Base-by-base conservation (phyloP, 495 filamentous ascomycete genomes). In the Penicillium tannophilum region DNA sequence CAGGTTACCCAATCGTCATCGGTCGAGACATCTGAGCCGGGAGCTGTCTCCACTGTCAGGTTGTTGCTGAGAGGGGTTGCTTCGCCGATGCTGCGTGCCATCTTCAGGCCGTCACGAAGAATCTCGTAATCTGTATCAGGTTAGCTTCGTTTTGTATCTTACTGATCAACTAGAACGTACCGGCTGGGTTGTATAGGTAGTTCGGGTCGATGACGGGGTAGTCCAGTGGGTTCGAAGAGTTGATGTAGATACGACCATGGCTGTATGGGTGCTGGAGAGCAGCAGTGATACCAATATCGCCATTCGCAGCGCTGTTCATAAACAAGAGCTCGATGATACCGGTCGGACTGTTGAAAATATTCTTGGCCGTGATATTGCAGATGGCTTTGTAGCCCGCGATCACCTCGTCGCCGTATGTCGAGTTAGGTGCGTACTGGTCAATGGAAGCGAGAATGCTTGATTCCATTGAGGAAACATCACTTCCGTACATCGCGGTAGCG, bases 191-290 rank as follows among this genome's bases (percentile, higher is more conserved):
- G n/a, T 43, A 31, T 1, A 73, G 53, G 35, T 72, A 75, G 33
- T 71, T 71, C 14, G 72, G 72, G 51, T 76, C 73, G 43, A 76
- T 75, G 14, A 75, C 66, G 0, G 72, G 73, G 48, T 67, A 66
- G 24, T 68, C 68, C 54, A 76, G 61, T 20, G 73, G 60, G 52
- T 77, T 44, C 53, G 72, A 61, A 60, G 73, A 62, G 59, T 71
- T 65, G 70, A 73, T 71, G 64, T 73, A 63, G 63, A 68, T 62
- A 51, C 71, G 53, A 54, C 76, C 60, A 50, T 81, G 50, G 60
- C 69, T 58, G 61, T 67, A 58, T 6, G 74, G 74, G 33, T 73
- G 72, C 50, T 76, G 75, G 2, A 77, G 63, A 26, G 72, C 64
- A 2, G 68, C 72, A 10, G 69, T 70, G 46, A 76, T 64, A n/a